Conservation (phyloP, 2,329 filamentous ascomycete genomes). For the Botrytis medusae region DNA sequence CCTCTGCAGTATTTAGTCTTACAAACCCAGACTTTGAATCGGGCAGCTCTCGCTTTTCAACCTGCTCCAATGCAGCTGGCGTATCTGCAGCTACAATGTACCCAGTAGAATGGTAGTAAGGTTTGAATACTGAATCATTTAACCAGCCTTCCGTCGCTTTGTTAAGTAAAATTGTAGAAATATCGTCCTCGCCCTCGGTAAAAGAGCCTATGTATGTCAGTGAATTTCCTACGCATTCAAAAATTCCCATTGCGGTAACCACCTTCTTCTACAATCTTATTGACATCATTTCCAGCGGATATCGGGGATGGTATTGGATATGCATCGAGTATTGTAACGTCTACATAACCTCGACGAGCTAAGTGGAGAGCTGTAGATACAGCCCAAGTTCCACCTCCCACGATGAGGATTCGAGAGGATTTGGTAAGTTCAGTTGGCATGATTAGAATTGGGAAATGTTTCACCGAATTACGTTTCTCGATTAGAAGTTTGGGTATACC, state of each 20-base stretch:
- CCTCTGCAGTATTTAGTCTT: conserved; percentile 44
- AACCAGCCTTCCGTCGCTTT: conserved; percentile 46
- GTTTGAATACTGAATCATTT: conserved; percentile 44
- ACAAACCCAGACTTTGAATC: conserved; percentile 39
- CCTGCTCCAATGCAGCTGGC: conserved; percentile 42
- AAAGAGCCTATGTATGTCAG: conserved; percentile 31
- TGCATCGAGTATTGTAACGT: conserved; percentile 51
- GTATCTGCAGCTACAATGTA: conserved; percentile 48
- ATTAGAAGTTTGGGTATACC: background rate
- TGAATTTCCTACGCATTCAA: background rate
- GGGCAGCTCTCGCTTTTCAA: conserved; percentile 42
- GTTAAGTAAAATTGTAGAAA: conserved; percentile 41
- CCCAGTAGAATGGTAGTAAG: conserved; percentile 49
- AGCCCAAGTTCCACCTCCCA: conserved; percentile 47
- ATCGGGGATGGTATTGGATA: conserved; percentile 44
- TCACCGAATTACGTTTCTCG: background rate
- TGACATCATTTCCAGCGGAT: conserved; percentile 60
- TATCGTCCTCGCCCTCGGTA: conserved; percentile 30
- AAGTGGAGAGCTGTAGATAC: conserved; percentile 48
- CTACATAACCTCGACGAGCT: conserved; percentile 46
- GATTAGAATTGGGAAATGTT: background rate
- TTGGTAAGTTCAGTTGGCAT: conserved; percentile 18
- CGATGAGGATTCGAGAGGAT: conserved; percentile 40
- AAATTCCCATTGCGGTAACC: background rate
- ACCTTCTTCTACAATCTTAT: conserved; percentile 53